These are phyloP conservation scores for Herpetomonas muscarum DNA, from an alignment of 208 protist genomes.

Conservation along the genomic window DNA sequence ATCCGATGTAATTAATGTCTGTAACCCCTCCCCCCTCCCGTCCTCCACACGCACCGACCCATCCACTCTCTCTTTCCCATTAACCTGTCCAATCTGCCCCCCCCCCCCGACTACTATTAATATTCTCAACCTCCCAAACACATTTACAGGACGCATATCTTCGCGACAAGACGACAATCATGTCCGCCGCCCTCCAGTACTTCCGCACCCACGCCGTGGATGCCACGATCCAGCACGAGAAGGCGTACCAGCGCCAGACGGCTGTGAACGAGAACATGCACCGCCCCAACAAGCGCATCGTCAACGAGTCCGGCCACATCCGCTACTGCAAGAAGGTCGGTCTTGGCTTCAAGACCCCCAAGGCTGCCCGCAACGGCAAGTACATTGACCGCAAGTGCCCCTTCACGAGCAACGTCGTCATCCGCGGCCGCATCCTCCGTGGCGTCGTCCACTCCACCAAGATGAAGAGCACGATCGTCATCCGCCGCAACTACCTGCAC, in stretches of 20 bases:
- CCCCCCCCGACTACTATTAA: no score
- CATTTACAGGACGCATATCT: constrained; percentile 5
- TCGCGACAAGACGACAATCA: constrained; percentile 11
- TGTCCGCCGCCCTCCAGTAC: constrained; percentile 56
- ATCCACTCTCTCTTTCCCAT: not conserved
- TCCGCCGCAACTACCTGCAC: constrained; percentile 99
- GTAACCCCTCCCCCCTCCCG: no score
- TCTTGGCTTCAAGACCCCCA: constrained; percentile 99
- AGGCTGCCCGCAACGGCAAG: constrained; percentile 96
- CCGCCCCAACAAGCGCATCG: constrained; percentile 47
- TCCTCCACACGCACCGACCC: no score
- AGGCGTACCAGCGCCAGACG: constrained; percentile 91
- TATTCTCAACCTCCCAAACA: no score
- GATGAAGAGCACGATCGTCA: constrained; percentile 98
- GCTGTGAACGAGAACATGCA: constrained; percentile 90
- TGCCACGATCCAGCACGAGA: constrained; percentile 88
- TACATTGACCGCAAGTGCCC: constrained; percentile 99
- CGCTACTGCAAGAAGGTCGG: constrained; percentile 97
- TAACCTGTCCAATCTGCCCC: no score
- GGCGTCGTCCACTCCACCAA: constrained; percentile 98
- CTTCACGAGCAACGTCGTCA: constrained; percentile 99
- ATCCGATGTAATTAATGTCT: no score
- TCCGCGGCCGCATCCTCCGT: constrained; percentile 99
- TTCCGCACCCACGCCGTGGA: constrained; percentile 66
- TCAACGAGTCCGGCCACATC: constrained; percentile 75